Conservation (phyloP, 225 moss, liverwort and hornwort species). For the Sphagnum contortum region DNA sequence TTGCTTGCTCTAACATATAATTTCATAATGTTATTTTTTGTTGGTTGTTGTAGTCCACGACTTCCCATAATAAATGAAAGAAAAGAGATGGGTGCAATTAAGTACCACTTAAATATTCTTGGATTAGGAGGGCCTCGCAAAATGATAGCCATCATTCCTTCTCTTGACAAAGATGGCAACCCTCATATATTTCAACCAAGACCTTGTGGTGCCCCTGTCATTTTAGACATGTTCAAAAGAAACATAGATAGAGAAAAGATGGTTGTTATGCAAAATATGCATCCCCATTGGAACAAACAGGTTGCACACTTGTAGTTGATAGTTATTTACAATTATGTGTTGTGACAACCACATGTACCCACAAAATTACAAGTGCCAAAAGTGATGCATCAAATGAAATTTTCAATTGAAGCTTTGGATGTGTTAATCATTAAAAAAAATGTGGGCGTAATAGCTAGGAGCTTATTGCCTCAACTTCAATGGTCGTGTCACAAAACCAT, state of each 20-base stretch:
- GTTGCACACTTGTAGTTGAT: conserved; percentile 9
- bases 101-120: conserved; percentile 59
- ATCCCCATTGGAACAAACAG: conserved; percentile 65
- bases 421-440: neutral
- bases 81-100: conserved; percentile 65
- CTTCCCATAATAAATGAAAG: conserved; percentile 41
- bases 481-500: conserved; percentile 75
- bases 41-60: conserved; percentile 13
- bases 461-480: conserved; percentile 80
- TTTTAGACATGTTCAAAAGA: conserved; percentile 54
- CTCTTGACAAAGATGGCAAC: conserved; percentile 40
- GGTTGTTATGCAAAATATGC: conserved; percentile 78
- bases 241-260: conserved; percentile 58
- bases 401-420: neutral
- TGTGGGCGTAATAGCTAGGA: conserved; percentile 26
- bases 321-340: no score
- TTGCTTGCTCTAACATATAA: no score
- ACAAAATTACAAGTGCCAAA: no score
- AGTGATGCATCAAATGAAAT: no score
- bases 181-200: conserved; percentile 47
- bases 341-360: no score
- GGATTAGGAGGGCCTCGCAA: conserved; percentile 73
- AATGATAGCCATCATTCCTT: conserved; percentile 74
- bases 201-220: conserved; percentile 34
- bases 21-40: neutral